Percentiles rank a stretch among this genome's conserved stretches.
Evolutionary conservation across 805 yeast species (phyloP).

Genomic region (Brettanomyces naardenensis): DNA sequence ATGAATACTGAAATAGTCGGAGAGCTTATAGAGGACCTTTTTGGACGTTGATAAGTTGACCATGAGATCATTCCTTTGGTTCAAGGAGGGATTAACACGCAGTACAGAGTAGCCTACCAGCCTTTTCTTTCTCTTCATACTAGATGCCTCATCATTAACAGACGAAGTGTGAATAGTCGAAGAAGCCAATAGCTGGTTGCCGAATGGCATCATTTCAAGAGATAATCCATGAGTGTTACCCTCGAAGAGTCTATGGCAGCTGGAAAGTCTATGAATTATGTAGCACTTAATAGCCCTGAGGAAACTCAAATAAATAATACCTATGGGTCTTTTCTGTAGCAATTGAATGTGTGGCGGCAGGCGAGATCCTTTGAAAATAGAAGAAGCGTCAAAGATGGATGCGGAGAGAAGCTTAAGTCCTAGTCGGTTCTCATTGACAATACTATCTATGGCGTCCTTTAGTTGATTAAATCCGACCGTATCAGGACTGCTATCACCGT

Average conservation of each 20-base stretch:
- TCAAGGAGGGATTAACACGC: conserved; percentile 40
- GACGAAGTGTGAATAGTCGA: conserved; percentile 16
- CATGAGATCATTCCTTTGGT: conserved; percentile 37
- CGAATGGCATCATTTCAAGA: conserved; percentile 39
- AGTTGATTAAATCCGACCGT: conserved; percentile 23
- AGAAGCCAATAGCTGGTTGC: conserved; percentile 33
- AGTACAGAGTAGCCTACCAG: conserved; percentile 23
- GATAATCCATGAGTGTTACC: conserved; percentile 18
- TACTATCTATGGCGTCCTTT: conserved; percentile 25
- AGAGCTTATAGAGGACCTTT: conserved; percentile 14
- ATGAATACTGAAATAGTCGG: conserved; percentile 8
- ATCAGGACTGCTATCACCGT: conserved; percentile 1
- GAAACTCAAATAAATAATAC: conserved; percentile 35
- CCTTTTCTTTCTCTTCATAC: conserved; percentile 4
- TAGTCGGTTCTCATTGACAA: conserved; percentile 20
- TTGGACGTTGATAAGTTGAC: conserved; percentile 23
- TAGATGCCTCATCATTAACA: background rate
- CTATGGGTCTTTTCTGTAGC: conserved; percentile 20
- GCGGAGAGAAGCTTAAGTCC: conserved; percentile 20
- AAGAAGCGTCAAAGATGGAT: conserved; percentile 20
- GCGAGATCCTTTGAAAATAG: conserved; percentile 14
- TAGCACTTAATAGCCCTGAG: conserved; percentile 41
- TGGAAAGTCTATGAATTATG: conserved; percentile 22
- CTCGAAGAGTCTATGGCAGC: conserved; percentile 13
- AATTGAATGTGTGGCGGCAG: conserved; percentile 7